phyloP scores from a whole-genome alignment of 2,329 filamentous ascomycete species.

The Leptosphaerulina australis region DNA sequence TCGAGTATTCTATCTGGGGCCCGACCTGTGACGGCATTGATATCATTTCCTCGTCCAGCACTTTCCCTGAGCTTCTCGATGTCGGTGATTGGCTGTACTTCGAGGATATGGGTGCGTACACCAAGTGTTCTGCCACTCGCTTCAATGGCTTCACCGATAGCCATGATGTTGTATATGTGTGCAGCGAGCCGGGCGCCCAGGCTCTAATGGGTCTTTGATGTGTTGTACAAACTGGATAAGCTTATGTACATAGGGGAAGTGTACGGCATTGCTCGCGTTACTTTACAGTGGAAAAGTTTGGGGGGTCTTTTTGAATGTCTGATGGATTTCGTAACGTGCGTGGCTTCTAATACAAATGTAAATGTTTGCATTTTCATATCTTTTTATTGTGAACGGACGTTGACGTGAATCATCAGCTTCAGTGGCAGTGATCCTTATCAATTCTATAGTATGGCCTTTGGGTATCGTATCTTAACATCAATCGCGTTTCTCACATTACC shows the following conservation, averaged over 20 bases:
- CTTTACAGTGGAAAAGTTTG: slow-evolving; percentile 6
- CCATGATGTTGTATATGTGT: slow-evolving; percentile 93
- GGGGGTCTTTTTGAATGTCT: neutral
- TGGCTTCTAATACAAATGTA: slow-evolving; percentile 1
- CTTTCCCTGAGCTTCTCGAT: slow-evolving; percentile 77
- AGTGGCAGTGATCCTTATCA: neutral
- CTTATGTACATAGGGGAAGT: neutral
- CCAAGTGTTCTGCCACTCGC: slow-evolving; percentile 93
- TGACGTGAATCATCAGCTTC: neutral
- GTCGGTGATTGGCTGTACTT: slow-evolving; percentile 99
- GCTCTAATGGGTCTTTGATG: slow-evolving; percentile 64
- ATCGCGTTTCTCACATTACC: neutral
- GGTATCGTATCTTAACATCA: neutral
- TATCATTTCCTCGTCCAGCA: slow-evolving; percentile 82
- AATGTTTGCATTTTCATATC: neutral
- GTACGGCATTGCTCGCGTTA: neutral
- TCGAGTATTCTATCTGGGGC: slow-evolving; percentile 96
- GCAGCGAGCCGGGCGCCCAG: slow-evolving; percentile 85
- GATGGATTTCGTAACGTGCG: slow-evolving; percentile 14
- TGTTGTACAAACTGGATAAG: slow-evolving; percentile 4
- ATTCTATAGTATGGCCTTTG: neutral
- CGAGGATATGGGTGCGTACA: slow-evolving; percentile 98
- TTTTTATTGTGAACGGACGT: neutral
- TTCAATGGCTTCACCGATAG: slow-evolving; percentile 97
- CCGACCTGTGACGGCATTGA: slow-evolving; percentile 98